Evolutionary conservation across 805 yeast genomes (phyloP).

Genomic region (Isabelozyma pseudorhagii): DNA sequence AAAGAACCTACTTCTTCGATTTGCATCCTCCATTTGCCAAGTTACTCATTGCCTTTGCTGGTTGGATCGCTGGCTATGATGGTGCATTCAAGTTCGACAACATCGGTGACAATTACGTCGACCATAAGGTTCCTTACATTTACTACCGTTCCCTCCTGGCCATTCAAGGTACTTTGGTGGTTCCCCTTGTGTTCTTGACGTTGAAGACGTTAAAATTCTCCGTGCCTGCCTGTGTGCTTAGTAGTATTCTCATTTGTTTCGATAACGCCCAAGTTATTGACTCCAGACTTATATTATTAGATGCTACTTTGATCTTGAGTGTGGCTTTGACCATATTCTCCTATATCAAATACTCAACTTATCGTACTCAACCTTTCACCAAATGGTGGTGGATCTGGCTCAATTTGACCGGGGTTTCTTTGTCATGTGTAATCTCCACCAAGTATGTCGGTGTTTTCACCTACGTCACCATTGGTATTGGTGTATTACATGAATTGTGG

Average conservation of each 20-base stretch:
- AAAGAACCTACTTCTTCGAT: constrained; percentile 91
- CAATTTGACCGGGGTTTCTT: constrained; percentile 72
- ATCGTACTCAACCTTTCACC: constrained; percentile 65
- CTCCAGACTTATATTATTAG: constrained; percentile 86
- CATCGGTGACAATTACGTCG: constrained; percentile 79
- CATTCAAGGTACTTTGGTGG: constrained; percentile 73
- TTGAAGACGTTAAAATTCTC: constrained; percentile 82
- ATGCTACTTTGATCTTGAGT: constrained; percentile 81
- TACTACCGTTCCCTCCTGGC: constrained; percentile 81
- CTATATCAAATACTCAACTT: constrained; percentile 73
- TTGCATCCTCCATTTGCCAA: constrained; percentile 98
- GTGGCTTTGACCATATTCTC: constrained; percentile 78
- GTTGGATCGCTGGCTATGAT: constrained; percentile 83
- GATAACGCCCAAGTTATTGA: constrained; percentile 91
- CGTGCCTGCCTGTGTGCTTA: constrained; percentile 74
- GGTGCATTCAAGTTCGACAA: constrained; percentile 91
- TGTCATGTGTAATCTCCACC: constrained; percentile 91
- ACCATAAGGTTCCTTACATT: constrained; percentile 80
- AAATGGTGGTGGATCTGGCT: constrained; percentile 87
- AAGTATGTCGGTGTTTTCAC: constrained; percentile 96
- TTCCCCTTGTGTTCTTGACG: constrained; percentile 80
- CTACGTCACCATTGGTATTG: constrained; percentile 80
- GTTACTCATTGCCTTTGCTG: constrained; percentile 83
- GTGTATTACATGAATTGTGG: constrained; percentile 88
- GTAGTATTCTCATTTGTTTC: constrained; percentile 70